Percentiles rank a stretch among this genome's conserved stretches.
Conservation (phyloP, 257 asterid genomes). For the Vinca minor region DNA sequence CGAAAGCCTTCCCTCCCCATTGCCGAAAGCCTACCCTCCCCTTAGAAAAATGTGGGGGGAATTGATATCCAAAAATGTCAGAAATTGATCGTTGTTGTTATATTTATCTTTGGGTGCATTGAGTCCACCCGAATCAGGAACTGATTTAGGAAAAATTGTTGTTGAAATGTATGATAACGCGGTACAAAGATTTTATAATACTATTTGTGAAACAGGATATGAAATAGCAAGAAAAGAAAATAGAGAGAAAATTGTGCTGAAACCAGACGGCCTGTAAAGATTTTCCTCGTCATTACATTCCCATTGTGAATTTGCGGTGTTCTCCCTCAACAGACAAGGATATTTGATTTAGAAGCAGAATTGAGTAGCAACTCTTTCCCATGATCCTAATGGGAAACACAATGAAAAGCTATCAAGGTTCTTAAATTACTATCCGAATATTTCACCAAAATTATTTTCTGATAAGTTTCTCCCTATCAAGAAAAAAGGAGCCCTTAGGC, state of each 20-base stretch:
- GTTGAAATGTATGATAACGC: slow-evolving; percentile 1
- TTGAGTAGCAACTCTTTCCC: no score
- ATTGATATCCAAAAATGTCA: neutral
- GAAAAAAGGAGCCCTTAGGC: no score
- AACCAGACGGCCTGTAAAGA: no score
- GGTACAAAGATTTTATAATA: neutral
- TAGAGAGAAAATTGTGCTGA: neutral
- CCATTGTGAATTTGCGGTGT: no score
- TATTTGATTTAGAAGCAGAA: no score
- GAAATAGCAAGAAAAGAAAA: neutral
- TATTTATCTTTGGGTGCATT: neutral
- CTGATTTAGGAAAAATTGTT: slow-evolving; percentile 5
- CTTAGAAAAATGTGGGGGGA: neutral
- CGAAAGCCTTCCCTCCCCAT: neutral
- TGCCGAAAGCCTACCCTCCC: neutral
- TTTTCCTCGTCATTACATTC: no score
- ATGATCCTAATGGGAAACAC: no score
- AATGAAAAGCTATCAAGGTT: no score
- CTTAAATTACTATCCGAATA: no score
- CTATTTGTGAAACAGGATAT: neutral
- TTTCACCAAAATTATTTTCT: no score
- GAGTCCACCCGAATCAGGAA: neutral
- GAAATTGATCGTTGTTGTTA: slow-evolving; percentile 3
- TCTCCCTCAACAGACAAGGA: no score
- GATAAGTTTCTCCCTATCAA: no score